Evolutionary conservation across 768 basidiomycete species (phyloP), one percentile per base, ranked within the genome.

Genomic region (Tricholomella constricta): DNA sequence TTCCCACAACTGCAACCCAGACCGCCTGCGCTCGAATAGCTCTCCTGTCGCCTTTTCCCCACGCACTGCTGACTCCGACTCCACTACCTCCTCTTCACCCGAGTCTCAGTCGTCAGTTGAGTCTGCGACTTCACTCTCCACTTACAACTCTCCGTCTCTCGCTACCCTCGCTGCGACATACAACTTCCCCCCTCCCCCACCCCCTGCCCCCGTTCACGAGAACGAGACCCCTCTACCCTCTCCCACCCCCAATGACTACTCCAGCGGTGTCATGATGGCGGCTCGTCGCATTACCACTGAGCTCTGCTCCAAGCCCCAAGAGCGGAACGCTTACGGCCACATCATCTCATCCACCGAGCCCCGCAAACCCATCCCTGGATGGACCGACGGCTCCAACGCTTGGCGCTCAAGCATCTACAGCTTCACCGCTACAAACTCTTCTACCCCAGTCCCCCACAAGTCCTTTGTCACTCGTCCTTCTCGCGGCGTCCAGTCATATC

Each of bases 261-360:
- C 72, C 57, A 74, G 76, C 34, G 87, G 87, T 32, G 72, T 86
- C 69, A 87, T 89, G 78, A 88, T 88, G 86, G 81, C 84, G 2
- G 78, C 75, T 26, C 77, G 76, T 34, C 80, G 80, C 55, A 80
- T 88, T 62, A 71, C 74, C 36, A 72, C 55, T 10, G 65, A 78
- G 14, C 60, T 74, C 25, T 76, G 77, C 52, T 63, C 76, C 0
- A 71, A 73, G 20, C 75, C 78, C 25, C 56, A 66, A 10, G 78
- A 76, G 62, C 73, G 75, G 54, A 62, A 73, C 31, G 54, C 56
- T 1, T 63, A 69, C 11, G 70, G 72, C 32, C 52, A 61, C 25
- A 65, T 72, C 49, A 52, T 61, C 14, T 60, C 65, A 2, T 60
- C 68, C 12, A 60, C 63, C 8, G 71, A 73, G 57, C 72, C n/a